A percentile compares a stretch with the other conserved stretches of the same genome.
Evolutionary conservation across 2,329 filamentous ascomycete species (phyloP).

Genomic region (Diaporthe sp.): DNA sequence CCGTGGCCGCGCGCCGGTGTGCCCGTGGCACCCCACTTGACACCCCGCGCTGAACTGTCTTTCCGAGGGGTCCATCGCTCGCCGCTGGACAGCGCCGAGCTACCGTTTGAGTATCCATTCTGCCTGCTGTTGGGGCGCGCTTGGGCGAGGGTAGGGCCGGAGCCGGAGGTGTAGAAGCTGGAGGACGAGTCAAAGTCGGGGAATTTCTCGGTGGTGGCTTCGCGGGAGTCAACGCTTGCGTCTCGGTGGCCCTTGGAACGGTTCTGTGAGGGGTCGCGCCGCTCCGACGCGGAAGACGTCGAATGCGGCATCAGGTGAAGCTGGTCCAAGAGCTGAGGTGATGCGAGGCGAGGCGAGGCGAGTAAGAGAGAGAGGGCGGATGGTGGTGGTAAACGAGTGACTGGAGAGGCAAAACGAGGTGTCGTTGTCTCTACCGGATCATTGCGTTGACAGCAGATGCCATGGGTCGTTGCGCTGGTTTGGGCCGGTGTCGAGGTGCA

Average conservation of each 20-base stretch:
- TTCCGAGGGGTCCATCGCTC: slow-evolving; percentile 75
- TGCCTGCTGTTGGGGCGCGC: slow-evolving; percentile 41
- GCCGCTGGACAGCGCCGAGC: slow-evolving; percentile 47
- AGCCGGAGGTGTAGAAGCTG: background rate
- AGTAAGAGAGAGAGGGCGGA: slow-evolving; percentile 32
- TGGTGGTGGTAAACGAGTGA: slow-evolving; percentile 42
- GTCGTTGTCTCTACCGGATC: slow-evolving; percentile 38
- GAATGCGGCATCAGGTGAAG: slow-evolving; percentile 56
- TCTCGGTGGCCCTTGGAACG: slow-evolving; percentile 49
- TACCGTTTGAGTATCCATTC: slow-evolving; percentile 49
- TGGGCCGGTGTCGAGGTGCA: background rate
- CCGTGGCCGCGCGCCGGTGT: slow-evolving; percentile 64
- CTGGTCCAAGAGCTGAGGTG: slow-evolving; percentile 28
- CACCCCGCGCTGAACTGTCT: slow-evolving; percentile 56
- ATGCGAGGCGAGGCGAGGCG: background rate
- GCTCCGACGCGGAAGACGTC: slow-evolving; percentile 49
- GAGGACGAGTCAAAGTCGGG: slow-evolving; percentile 65
- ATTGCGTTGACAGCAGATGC: slow-evolving; percentile 38
- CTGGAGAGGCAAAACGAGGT: slow-evolving; percentile 29
- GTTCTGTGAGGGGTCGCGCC: slow-evolving; percentile 53
- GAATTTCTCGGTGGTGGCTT: slow-evolving; percentile 67
- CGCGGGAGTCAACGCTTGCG: slow-evolving; percentile 46
- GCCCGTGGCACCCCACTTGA: slow-evolving; percentile 49
- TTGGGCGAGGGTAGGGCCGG: slow-evolving; percentile 20
- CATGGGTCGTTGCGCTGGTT: slow-evolving; percentile 8